Evolutionary conservation across 257 asterid genomes (phyloP).

Genomic region (Jacaranda copaia): DNA sequence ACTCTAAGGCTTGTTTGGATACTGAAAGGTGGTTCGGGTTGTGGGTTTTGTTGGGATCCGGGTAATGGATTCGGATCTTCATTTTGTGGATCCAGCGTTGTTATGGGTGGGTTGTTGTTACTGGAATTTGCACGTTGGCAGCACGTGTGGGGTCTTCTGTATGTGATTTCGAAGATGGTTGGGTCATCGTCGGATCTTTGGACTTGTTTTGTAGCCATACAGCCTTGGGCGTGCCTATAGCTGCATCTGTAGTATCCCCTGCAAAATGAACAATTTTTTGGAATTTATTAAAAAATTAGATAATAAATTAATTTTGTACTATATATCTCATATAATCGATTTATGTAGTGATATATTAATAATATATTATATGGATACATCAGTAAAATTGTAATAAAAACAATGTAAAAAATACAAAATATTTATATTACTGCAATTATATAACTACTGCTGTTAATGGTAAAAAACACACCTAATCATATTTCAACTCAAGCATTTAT

Average conservation of each 20-base stretch:
- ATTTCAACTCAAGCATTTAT: too few relatives aligned
- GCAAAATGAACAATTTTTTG: conserved; percentile 4
- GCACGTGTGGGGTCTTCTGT: conserved; percentile 57
- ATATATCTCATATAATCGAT: too few relatives aligned
- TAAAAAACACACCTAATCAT: too few relatives aligned
- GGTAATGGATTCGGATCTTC: conserved; percentile 31
- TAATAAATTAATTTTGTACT: too few relatives aligned
- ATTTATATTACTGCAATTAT: too few relatives aligned
- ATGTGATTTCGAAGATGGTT: conserved; percentile 40
- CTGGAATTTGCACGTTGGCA: conserved; percentile 13
- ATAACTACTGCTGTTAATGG: too few relatives aligned
- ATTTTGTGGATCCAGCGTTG: conserved; percentile 21
- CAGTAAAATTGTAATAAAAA: too few relatives aligned
- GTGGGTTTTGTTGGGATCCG: conserved; percentile 24
- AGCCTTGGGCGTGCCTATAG: conserved; percentile 41
- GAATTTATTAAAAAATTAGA: background rate
- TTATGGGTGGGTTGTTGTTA: conserved; percentile 20
- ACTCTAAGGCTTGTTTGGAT: conserved; percentile 57
- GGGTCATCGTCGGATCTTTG: conserved; percentile 58
- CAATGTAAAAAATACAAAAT: too few relatives aligned
- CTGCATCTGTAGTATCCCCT: conserved; percentile 65
- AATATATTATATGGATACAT: too few relatives aligned
- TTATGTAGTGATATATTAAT: too few relatives aligned
- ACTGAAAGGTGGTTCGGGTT: conserved; percentile 34
- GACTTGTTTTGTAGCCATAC: conserved; percentile 57